Evolutionary conservation across 768 basidiomycete genomes (phyloP), one percentile per base, ranked within the genome.

Genomic region (Leccinum longicurvipes): DNA sequence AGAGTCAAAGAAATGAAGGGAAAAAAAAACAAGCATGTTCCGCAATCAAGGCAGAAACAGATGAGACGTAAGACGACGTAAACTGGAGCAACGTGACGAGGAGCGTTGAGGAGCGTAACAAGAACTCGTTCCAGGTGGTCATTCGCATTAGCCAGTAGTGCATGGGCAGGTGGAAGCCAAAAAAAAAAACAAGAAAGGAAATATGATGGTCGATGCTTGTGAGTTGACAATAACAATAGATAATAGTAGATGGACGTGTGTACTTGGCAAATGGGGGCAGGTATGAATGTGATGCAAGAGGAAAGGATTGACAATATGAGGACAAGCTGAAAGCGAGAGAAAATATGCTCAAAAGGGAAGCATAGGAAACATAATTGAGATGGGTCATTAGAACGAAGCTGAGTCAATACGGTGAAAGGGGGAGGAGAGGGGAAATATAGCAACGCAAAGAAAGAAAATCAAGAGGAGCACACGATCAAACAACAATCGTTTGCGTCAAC

Each of bases 401-500:
- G 47, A 36, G 32, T 41, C 23, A 39, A n/a, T 47, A 47, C 17
- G 29, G 5, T 32, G 28, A n/a, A 15, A 15, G 4, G 9, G 23
- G 31, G 9, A 2, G 6, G 17, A 5, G 42, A 14, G 8, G 6
- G 12, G 0, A 23, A 44, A 44, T 24, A 23, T 23, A 23, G 4
- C 4, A 12, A 21, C 19, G 41, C 21, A 23, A 4, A 29, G 25
- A 29, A 39, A 17, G 11, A 5, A 27, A 12, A 23, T 24, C 29
- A 34, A 32, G 32, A 31, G 34, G 17, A 19, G n/a, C n/a, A 36
- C n/a, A 28, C 3, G 52, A 52, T 70, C 57, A 71, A 36, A 62
- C 60, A 15, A 59, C 45, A 7, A 71, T 60, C 44, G 70, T 61
- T 57, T 79, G 77, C 11, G 84, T 82, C 63, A 79, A 47, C 57